Percentiles rank a stretch among this genome's conserved stretches.
These are phyloP conservation scores for Xylaria sp. DNA, from an alignment of 2,329 filamentous ascomycete genomes.

Conservation along the genomic window DNA sequence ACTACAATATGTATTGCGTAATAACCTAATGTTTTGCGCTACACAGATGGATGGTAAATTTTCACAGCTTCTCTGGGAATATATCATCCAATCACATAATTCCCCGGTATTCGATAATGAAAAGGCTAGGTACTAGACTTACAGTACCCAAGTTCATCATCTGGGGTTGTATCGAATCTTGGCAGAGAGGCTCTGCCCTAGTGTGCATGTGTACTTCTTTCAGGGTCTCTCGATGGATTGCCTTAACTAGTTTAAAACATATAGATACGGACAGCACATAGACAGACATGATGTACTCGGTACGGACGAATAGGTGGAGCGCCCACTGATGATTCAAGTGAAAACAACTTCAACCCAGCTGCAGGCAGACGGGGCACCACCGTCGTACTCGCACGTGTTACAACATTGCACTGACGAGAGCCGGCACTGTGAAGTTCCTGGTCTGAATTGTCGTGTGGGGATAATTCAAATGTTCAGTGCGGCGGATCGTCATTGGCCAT, in stretches of 20 bases:
- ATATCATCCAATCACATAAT: slow-evolving; percentile 9
- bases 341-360: neutral
- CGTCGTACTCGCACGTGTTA: slow-evolving; percentile 18
- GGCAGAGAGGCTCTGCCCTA: slow-evolving; percentile 39
- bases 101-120: neutral
- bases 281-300: neutral
- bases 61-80: neutral
- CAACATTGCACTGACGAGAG: slow-evolving; percentile 2
- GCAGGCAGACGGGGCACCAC: neutral
- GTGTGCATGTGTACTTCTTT: slow-evolving; percentile 34
- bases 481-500: slow-evolving; percentile 22
- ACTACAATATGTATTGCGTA: neutral
- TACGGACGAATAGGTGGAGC: neutral
- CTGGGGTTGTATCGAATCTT: slow-evolving; percentile 29
- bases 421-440: slow-evolving; percentile 16
- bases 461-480: neutral
- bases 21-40: neutral
- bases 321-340: neutral
- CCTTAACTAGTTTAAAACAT: neutral
- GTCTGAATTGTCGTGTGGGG: neutral
- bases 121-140: neutral
- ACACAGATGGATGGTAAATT: neutral
- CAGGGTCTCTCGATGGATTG: slow-evolving; percentile 16
- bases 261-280: neutral
- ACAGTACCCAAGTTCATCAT: slow-evolving; percentile 19